Evolutionary conservation across 2,329 filamentous ascomycete species (phyloP).

Genomic region (Penicillium sp.): DNA sequence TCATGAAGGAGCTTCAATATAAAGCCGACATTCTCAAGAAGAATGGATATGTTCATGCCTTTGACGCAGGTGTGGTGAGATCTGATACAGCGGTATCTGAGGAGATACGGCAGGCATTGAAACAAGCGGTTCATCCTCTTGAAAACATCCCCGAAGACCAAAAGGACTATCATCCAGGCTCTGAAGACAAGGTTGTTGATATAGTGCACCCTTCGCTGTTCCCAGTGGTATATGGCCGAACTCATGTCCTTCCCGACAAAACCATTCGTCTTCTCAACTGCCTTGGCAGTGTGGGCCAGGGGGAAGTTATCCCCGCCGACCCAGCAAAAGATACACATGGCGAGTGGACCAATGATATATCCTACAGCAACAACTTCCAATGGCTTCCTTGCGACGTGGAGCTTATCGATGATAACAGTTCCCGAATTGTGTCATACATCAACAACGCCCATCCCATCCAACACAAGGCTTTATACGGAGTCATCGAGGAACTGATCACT

Average conservation of each 20-base stretch:
- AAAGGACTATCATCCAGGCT: slow-evolving; percentile 66
- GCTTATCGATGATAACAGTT: slow-evolving; percentile 16
- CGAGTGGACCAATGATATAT: background rate
- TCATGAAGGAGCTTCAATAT: slow-evolving; percentile 53
- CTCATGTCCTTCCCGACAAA: slow-evolving; percentile 23
- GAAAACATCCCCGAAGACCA: slow-evolving; percentile 54
- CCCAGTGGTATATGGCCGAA: slow-evolving; percentile 35
- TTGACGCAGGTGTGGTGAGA: slow-evolving; percentile 55
- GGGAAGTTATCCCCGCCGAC: slow-evolving; percentile 6
- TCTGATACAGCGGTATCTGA: slow-evolving; percentile 52
- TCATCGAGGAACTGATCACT: slow-evolving; percentile 40
- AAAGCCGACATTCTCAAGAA: slow-evolving; percentile 48
- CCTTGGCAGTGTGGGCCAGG: slow-evolving; percentile 17
- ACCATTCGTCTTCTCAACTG: slow-evolving; percentile 28
- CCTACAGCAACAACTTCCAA: slow-evolving; percentile 42
- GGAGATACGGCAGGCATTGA: slow-evolving; percentile 47
- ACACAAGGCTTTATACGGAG: slow-evolving; percentile 36
- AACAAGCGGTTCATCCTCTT: slow-evolving; percentile 50
- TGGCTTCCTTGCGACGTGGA: slow-evolving; percentile 50
- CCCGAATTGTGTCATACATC: slow-evolving; percentile 2
- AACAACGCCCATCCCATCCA: slow-evolving; percentile 35
- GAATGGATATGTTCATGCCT: slow-evolving; percentile 43
- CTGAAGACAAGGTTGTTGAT: slow-evolving; percentile 60
- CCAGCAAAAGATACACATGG: background rate
- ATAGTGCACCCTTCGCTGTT: slow-evolving; percentile 64